Base-by-base conservation (phyloP, 176 grass and related monocot species). In the Ensete ventricosum region DNA sequence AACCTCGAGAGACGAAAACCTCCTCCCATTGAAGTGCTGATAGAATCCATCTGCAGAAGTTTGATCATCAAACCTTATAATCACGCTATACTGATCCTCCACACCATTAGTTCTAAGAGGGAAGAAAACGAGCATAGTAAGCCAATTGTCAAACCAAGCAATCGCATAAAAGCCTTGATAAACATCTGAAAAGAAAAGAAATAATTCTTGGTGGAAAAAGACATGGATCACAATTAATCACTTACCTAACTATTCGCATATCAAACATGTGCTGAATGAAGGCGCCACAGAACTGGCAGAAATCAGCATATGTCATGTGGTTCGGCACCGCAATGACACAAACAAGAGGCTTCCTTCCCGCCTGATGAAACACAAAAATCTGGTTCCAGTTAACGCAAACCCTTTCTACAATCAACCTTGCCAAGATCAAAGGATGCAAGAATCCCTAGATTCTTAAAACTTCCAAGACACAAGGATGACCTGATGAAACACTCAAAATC, bases 291-390 rank as follows among this genome's bases (percentile, higher is more conserved):
- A 93, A 91, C 53, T 72, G 75, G 78, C 88, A 93, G 89, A 98
- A 98, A 74, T 98, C 95, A 6, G 95, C 86, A 74, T 91, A 93
- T 64, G 90, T 98, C 88, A 91, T 89, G 80, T 98, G 95, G 77
- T 93, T 93, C 21, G 95, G 95, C 67, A 93, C 95, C 2, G 86
- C 80, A 23, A 90, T 84, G 53, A 98, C 90, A 78, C 80, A 98
- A 21, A 98, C 88, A 66, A 74, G 65, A 75, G 90, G 90, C 78
- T 91, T 98, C 86, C 94, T 91, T 80, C 86, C 90, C 17, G 58
- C 69, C 94, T 98, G 50, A 59, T 64, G 76, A 21, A 65, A 60
- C 54, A 60, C 14, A n/a, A 60, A 60, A 60, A 17, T 60, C 57
- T 14, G 57, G 8, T 60, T 60, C 57, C 14, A 17, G 14, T 13